These are phyloP conservation scores for Orobanche coerulescens DNA, from an alignment of 257 asterid genomes.

Conservation along the genomic window DNA sequence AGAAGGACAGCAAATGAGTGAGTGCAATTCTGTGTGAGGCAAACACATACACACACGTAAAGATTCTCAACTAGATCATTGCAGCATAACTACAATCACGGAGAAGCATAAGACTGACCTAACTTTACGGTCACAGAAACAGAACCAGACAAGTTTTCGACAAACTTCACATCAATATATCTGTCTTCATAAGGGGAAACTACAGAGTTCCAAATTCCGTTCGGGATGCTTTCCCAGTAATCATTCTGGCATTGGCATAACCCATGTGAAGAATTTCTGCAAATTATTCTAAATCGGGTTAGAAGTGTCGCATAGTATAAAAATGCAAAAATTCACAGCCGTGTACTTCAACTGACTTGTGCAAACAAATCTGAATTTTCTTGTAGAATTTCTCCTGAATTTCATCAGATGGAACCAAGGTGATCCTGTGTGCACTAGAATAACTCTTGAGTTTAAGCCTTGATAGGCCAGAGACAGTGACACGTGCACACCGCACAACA, in stretches of 20 bases:
- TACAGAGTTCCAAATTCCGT: conserved; percentile 48
- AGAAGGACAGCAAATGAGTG: conserved; percentile 12
- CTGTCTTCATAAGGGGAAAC: conserved; percentile 64
- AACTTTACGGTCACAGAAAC: conserved; percentile 44
- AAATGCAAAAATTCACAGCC: background rate
- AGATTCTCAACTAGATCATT: background rate
- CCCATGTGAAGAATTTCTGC: conserved; percentile 74
- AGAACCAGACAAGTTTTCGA: conserved; percentile 56
- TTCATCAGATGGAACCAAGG: conserved; percentile 52
- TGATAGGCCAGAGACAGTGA: conserved; percentile 54
- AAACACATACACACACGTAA: background rate
- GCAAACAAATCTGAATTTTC: conserved; percentile 64
- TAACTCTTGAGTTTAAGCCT: conserved; percentile 63
- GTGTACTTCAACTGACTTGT: conserved; percentile 43
- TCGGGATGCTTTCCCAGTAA: conserved; percentile 57
- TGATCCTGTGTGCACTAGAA: conserved; percentile 56
- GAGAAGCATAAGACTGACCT: conserved; percentile 35
- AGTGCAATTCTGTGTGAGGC: conserved; percentile 1
- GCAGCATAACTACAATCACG: conserved; percentile 14
- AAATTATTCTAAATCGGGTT: conserved; percentile 10
- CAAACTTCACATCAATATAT: conserved; percentile 70
- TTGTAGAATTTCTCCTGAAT: conserved; percentile 52
- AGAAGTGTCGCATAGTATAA: background rate
- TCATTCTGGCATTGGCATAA: conserved; percentile 57
- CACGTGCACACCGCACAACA: conserved; percentile 54